phyloP scores from a whole-genome alignment of 2,329 filamentous ascomycete species.

The Juglanconis sp. region DNA sequence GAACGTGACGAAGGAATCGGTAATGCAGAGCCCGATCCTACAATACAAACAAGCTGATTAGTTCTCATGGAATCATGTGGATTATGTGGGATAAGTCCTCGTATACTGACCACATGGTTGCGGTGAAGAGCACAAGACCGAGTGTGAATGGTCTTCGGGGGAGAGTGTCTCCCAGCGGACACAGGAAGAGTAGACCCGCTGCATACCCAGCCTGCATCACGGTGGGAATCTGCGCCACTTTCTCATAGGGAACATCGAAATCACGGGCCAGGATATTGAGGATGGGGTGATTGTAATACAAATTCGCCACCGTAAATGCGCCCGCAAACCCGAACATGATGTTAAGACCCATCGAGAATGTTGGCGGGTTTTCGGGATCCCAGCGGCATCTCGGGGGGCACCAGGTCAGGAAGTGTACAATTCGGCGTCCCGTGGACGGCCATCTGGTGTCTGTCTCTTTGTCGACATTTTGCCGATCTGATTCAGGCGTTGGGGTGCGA shows the following conservation, averaged over 20 bases:
- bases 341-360: neutral
- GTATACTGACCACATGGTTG: constrained; percentile 49
- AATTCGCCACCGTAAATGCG: constrained; percentile 66
- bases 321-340: neutral
- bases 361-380: neutral
- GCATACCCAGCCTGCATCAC: constrained; percentile 75
- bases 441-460: neutral
- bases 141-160: constrained; percentile 65
- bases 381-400: constrained; percentile 6
- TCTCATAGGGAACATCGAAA: constrained; percentile 65
- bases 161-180: constrained; percentile 68
- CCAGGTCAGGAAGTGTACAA: neutral
- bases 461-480: neutral
- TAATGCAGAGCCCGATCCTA: constrained; percentile 63
- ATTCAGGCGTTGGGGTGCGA: neutral
- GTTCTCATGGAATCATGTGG: neutral
- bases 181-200: constrained; percentile 67
- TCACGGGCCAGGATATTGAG: constrained; percentile 67
- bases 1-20: constrained; percentile 60
- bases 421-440: neutral
- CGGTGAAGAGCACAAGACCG: constrained; percentile 61
- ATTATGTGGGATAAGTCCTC: constrained; percentile 23
- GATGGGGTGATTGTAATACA: constrained; percentile 76
- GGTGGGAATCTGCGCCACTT: constrained; percentile 63
- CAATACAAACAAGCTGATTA: constrained; percentile 38